A percentile compares a stretch with the other conserved stretches of the same genome.
Conservation (phyloP, 2,329 filamentous ascomycete species). For the Hypocrella siamensis region DNA sequence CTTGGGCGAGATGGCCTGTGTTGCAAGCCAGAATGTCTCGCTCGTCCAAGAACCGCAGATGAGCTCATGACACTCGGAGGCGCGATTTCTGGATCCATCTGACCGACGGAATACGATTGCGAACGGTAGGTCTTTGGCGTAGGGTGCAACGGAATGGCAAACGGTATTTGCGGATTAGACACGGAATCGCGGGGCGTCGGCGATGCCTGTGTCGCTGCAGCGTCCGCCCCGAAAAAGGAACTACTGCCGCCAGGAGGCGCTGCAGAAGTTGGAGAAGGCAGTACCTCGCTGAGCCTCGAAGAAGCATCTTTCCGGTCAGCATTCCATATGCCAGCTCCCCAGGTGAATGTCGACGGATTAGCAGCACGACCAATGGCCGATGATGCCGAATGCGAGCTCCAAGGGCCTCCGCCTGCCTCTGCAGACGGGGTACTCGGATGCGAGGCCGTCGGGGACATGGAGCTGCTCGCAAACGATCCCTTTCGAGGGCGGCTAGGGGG, state of each 20-base stretch:
- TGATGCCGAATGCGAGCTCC: constrained; percentile 37
- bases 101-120: constrained; percentile 90
- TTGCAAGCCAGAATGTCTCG: constrained; percentile 53
- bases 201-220: constrained; percentile 29
- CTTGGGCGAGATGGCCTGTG: constrained; percentile 69
- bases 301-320: constrained; percentile 63
- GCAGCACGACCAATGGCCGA: constrained; percentile 32
- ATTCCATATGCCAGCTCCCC: constrained; percentile 77
- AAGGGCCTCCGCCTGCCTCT: constrained; percentile 38
- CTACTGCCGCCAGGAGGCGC: constrained; percentile 27
- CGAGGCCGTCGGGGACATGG: constrained; percentile 65
- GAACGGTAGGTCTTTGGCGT: constrained; percentile 89
- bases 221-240: constrained; percentile 34
- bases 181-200: constrained; percentile 35
- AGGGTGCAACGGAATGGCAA: constrained; percentile 75
- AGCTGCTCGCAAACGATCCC: constrained; percentile 58
- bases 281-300: constrained; percentile 55
- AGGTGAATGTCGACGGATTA: constrained; percentile 34
- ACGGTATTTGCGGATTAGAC: constrained; percentile 56
- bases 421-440: constrained; percentile 66
- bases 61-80: constrained; percentile 24
- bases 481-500: constrained; percentile 50
- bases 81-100: constrained; percentile 55
- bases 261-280: constrained; percentile 58
- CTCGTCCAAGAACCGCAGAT: constrained; percentile 34